Evolutionary conservation across 148 eudicot species (phyloP), one percentile per base, ranked within the genome.

Genomic region (Silene uniflora): DNA sequence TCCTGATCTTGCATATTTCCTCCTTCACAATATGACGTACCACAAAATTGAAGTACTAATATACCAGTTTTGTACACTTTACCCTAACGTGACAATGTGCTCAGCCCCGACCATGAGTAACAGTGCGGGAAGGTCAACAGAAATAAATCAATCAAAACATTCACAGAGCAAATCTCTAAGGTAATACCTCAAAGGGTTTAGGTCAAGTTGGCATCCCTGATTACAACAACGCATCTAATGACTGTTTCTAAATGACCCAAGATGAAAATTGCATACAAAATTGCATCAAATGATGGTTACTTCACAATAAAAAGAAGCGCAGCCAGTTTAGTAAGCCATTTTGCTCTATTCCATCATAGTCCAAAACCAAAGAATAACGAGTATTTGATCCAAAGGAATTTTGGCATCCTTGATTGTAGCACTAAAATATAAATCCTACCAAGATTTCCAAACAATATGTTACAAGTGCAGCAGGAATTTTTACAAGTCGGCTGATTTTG

Each of bases 401-500:
- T 64, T 6, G 60, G 58, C n/a, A 72, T 55, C 14, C 47, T 8
- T 23, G 39, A 56, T 24, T 22, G 52, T 25, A 39, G 19, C 67
- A 58, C 73, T 64, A 13, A 12, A 49, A 52, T 12, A 73, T 25
- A n/a, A 17, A 19, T 60, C n/a, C 74, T 55, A 62, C 29, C 46
- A 68, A 61, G 77, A 65, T 65, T 67, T 5, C 6, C 24, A 18
- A 67, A 52, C 35, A 65, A 27, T 49, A 29, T 59, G 14, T 16
- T 35, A 13, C 10, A 65, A 65, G 12, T 18, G 21, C 21, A 61
- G 58, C 62, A 79, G 17, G 47, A 79, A 46, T 27, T 32, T 47
- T 69, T 60, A 68, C 1, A 0, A 58, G 21, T 19, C 42, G 60
- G 69, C 39, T 13, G 12, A 13, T 27, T 56, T 4, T n/a, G 47